A percentile compares a stretch with the other conserved stretches of the same genome.
These are phyloP conservation scores for Blastobotrys arbuscula DNA, from an alignment of 1,139 yeast genomes.

Conservation along the genomic window DNA sequence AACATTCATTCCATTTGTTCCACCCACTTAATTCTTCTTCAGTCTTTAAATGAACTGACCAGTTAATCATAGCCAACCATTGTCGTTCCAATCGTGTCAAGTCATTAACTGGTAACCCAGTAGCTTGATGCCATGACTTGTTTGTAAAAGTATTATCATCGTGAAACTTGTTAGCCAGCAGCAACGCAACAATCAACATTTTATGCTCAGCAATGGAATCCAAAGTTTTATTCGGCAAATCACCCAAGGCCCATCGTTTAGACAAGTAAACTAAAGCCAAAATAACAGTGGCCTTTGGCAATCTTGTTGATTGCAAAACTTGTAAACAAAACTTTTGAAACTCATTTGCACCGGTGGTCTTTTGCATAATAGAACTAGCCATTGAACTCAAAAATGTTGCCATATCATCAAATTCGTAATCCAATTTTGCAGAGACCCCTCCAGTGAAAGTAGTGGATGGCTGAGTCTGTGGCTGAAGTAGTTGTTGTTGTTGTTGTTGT, in stretches of 20 bases:
- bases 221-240: slow-evolving; percentile 27
- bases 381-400: slow-evolving; percentile 66
- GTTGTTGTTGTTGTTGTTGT: slow-evolving; percentile 19
- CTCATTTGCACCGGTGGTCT: slow-evolving; percentile 31
- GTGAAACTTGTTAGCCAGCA: slow-evolving; percentile 88
- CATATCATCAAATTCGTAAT: slow-evolving; percentile 74
- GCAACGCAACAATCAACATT: slow-evolving; percentile 61
- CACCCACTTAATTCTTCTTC: slow-evolving; percentile 33
- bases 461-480: slow-evolving; percentile 21
- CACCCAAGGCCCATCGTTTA: slow-evolving; percentile 38
- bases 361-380: slow-evolving; percentile 51
- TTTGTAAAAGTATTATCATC: slow-evolving; percentile 96
- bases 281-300: slow-evolving; percentile 75
- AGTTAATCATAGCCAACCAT: slow-evolving; percentile 51
- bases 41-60: slow-evolving; percentile 31
- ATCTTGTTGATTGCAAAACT: slow-evolving; percentile 81
- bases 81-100: slow-evolving; percentile 64
- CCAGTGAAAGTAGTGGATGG: slow-evolving; percentile 40
- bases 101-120: slow-evolving; percentile 60
- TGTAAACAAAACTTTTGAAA: slow-evolving; percentile 51
- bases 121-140: slow-evolving; percentile 92
- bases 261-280: slow-evolving; percentile 72
- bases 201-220: slow-evolving; percentile 44
- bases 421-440: slow-evolving; percentile 72
- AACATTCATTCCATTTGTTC: slow-evolving; percentile 37